Evolutionary conservation across 2,329 filamentous ascomycete species (phyloP).

Genomic region (Talaromyces amestolkiae): DNA sequence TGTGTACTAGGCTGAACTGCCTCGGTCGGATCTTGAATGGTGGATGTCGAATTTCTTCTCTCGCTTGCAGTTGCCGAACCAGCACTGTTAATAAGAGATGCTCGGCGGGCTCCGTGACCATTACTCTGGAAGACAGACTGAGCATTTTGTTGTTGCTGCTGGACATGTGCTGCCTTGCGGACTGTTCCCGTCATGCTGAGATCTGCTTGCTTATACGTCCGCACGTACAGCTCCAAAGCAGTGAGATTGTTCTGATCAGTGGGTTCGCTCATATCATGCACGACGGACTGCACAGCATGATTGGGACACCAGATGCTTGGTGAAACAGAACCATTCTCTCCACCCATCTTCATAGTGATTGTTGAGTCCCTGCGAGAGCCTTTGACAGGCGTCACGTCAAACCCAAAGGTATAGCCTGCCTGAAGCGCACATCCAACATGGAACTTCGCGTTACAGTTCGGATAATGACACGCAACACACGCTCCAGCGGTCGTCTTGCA

Average conservation of each 20-base stretch:
- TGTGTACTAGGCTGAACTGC: slow-evolving; percentile 18
- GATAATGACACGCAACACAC: slow-evolving; percentile 74
- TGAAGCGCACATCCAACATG: slow-evolving; percentile 91
- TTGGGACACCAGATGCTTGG: slow-evolving; percentile 90
- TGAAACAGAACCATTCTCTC: slow-evolving; percentile 78
- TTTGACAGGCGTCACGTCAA: slow-evolving; percentile 88
- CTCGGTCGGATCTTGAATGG: slow-evolving; percentile 22
- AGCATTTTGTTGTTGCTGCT: slow-evolving; percentile 38
- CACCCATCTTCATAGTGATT: slow-evolving; percentile 74
- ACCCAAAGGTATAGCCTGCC: slow-evolving; percentile 77
- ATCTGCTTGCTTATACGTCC: slow-evolving; percentile 93
- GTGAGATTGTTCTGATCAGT: slow-evolving; percentile 70
- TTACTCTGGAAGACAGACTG: slow-evolving; percentile 31
- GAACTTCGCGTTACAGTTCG: slow-evolving; percentile 54
- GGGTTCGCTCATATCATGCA: slow-evolving; percentile 76
- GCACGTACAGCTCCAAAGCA: slow-evolving; percentile 80
- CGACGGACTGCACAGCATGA: slow-evolving; percentile 69
- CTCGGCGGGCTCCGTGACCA: slow-evolving; percentile 50
- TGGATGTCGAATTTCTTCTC: slow-evolving; percentile 10
- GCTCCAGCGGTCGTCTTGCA: slow-evolving; percentile 76
- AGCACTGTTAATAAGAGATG: slow-evolving; percentile 53
- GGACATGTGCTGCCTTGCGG: slow-evolving; percentile 75
- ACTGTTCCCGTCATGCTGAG: slow-evolving; percentile 85
- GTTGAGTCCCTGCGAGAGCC: slow-evolving; percentile 78
- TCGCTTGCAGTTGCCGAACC: slow-evolving; percentile 28